Percentiles rank a stretch among this genome's conserved stretches.
Conservation (phyloP, 495 filamentous ascomycete species). For the Geopyxis carbonaria region DNA sequence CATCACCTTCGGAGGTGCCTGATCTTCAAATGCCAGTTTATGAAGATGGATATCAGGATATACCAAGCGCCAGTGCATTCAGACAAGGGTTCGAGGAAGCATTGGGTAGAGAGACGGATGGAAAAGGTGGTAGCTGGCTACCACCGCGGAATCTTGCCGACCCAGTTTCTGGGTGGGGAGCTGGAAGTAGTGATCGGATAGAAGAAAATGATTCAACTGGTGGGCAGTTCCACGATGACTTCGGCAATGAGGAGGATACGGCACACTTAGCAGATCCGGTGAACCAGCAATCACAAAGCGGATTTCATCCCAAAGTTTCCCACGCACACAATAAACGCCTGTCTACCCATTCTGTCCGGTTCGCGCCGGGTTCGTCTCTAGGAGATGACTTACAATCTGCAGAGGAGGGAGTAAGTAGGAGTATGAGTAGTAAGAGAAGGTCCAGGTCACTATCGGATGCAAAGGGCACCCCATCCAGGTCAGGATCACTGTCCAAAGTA, state of each 20-base stretch:
- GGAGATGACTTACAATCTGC: constrained; percentile 45
- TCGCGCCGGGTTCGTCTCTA: constrained; percentile 32
- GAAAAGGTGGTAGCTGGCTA: constrained; percentile 27
- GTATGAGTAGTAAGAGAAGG: constrained; percentile 30
- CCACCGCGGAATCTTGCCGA: constrained; percentile 15
- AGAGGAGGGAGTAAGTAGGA: constrained; percentile 33
- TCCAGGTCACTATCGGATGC: constrained; percentile 29
- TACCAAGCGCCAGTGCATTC: constrained; percentile 15
- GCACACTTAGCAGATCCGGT: constrained; percentile 27
- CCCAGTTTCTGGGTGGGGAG: constrained; percentile 14
- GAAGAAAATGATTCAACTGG: no score
- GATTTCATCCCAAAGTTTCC: constrained; percentile 41
- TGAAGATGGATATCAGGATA: constrained; percentile 8
- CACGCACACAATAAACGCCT: constrained; percentile 32
- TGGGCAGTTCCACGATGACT: constrained; percentile 21
- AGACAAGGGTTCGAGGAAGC: constrained; percentile 17
- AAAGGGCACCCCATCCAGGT: constrained; percentile 33
- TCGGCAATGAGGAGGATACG: constrained; percentile 34
- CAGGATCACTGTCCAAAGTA: constrained; percentile 46
- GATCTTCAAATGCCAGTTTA: constrained; percentile 17
- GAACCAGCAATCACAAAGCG: constrained; percentile 36
- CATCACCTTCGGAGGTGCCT: constrained; percentile 8
- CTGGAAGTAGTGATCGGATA: background rate
- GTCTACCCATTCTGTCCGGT: constrained; percentile 14
- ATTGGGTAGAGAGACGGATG: constrained; percentile 9